Evolutionary conservation across 2,329 filamentous ascomycete species (phyloP).

Genomic region (Aspergillus tanneri): DNA sequence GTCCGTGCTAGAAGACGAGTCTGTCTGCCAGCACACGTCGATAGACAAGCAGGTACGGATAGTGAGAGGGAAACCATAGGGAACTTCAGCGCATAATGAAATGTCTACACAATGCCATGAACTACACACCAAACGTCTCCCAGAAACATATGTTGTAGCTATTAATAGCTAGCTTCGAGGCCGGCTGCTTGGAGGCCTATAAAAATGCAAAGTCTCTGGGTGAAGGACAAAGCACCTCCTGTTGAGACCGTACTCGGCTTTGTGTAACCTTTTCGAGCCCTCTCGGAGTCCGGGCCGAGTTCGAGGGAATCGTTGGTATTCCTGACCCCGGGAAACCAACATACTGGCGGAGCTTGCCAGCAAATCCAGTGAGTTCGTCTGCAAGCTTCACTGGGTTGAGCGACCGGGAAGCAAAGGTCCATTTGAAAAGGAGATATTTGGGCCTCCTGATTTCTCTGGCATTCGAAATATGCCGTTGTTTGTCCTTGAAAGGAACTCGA

Average conservation of each 20-base stretch:
- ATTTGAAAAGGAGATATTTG: conserved; percentile 24
- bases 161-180: conserved; percentile 39
- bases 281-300: conserved; percentile 54
- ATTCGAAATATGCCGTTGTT: conserved; percentile 10
- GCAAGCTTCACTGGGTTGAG: conserved; percentile 31
- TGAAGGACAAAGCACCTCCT: conserved; percentile 51
- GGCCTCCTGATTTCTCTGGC: conserved; percentile 22
- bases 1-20: conserved; percentile 6
- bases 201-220: conserved; percentile 54
- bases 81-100: conserved; percentile 8
- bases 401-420: conserved; percentile 41
- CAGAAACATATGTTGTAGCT: conserved; percentile 8
- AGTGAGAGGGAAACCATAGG: conserved; percentile 17
- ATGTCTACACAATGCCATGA: conserved; percentile 4
- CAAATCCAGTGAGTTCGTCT: conserved; percentile 11
- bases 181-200: conserved; percentile 52
- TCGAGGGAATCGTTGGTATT: conserved; percentile 49
- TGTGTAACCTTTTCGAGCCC: conserved; percentile 56
- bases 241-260: conserved; percentile 57
- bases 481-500: neutral
- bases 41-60: conserved; percentile 4
- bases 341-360: conserved; percentile 16
- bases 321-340: conserved; percentile 23
- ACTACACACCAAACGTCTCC: neutral
- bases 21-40: neutral